Evolutionary conservation across 495 filamentous ascomycete species (phyloP).

Genomic region (Aspergillus kassunensis): DNA sequence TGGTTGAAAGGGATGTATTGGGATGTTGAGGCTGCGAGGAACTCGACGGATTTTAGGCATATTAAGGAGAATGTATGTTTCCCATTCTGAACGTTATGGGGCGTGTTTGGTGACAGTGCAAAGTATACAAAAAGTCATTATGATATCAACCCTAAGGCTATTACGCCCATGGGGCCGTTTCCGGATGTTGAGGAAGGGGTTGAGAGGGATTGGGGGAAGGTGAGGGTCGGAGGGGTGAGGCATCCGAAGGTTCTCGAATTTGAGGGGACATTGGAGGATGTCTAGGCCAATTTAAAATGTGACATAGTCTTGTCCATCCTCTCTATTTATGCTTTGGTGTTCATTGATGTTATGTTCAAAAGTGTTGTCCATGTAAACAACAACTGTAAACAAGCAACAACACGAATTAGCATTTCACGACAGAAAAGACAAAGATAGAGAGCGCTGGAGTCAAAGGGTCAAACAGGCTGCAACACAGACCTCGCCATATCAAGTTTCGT

Average conservation of each 20-base stretch:
- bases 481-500: too few relatives aligned
- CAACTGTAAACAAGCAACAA: too few relatives aligned
- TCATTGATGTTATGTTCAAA: too few relatives aligned
- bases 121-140: conserved; percentile 52
- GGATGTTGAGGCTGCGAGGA: conserved; percentile 44
- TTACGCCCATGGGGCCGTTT: conserved; percentile 62
- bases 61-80: conserved; percentile 54
- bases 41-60: conserved; percentile 55
- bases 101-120: conserved; percentile 2
- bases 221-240: conserved; percentile 25
- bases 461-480: too few relatives aligned
- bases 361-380: too few relatives aligned
- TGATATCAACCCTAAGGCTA: conserved; percentile 58
- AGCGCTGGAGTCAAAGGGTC: too few relatives aligned
- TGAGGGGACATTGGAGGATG: conserved; percentile 1
- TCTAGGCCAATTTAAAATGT: too few relatives aligned
- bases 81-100: too few relatives aligned
- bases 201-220: conserved; percentile 33
- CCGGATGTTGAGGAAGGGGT: conserved; percentile 54
- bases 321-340: too few relatives aligned
- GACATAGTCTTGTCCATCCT: too few relatives aligned
- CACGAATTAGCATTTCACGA: too few relatives aligned
- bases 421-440: too few relatives aligned
- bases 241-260: conserved; percentile 8
- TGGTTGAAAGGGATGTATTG: conserved; percentile 53